These are phyloP conservation scores for Ascocoryne sarcoides DNA, from an alignment of 2,329 filamentous ascomycete species.

Conservation along the genomic window DNA sequence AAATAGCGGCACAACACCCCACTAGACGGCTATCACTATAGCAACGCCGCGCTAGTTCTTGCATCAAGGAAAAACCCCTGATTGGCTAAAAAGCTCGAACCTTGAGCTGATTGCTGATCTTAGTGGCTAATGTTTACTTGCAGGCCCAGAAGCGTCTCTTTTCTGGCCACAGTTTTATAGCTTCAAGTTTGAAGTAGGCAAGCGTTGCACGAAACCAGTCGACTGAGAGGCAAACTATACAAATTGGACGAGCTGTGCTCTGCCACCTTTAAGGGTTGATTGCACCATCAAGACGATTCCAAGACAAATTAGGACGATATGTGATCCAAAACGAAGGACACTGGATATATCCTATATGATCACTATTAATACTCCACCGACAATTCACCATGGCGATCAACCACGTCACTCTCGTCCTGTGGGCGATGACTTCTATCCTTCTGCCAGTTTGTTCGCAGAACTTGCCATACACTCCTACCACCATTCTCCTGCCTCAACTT, in stretches of 20 bases:
- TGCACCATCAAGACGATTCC: too few relatives aligned
- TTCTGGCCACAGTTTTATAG: slow-evolving; percentile 1
- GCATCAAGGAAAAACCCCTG: neutral
- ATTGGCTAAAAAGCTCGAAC: neutral
- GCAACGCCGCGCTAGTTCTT: neutral
- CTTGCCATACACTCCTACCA: slow-evolving; percentile 72
- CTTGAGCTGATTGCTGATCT: neutral
- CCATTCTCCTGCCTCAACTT: slow-evolving; percentile 50
- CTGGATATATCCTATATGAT: slow-evolving; percentile 11
- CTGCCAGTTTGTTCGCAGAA: slow-evolving; percentile 28
- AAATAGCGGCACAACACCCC: too few relatives aligned
- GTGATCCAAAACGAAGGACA: slow-evolving; percentile 12
- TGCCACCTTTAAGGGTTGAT: too few relatives aligned
- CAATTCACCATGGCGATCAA: slow-evolving; percentile 19
- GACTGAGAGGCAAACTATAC: too few relatives aligned
- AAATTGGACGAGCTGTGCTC: slow-evolving; percentile 17
- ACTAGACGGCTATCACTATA: neutral
- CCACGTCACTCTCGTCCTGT: slow-evolving; percentile 13
- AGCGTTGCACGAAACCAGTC: too few relatives aligned
- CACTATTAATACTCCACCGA: slow-evolving; percentile 8
- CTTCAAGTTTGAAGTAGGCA: too few relatives aligned
- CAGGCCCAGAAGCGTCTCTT: neutral
- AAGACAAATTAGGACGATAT: slow-evolving; percentile 3
- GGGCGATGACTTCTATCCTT: slow-evolving; percentile 13
- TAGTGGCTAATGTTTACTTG: neutral